A percentile compares a stretch with the other conserved stretches of the same genome.
phyloP scores from a whole-genome alignment of 148 eudicot genomes.

The Rhododendron kiyosumense region DNA sequence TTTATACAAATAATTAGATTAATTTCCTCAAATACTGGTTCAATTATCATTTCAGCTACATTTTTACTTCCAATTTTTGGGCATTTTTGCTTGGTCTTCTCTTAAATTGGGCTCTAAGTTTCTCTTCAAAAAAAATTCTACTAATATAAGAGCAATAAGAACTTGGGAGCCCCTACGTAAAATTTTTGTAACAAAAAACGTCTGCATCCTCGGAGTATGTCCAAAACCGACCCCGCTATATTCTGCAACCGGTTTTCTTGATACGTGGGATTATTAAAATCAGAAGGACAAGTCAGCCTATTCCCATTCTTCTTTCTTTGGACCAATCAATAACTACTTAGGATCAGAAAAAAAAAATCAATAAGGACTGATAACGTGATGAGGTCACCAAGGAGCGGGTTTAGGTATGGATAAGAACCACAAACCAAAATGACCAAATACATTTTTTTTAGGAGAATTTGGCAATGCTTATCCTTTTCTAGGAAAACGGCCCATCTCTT shows the following conservation, averaged over 20 bases:
- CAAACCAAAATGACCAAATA: not conserved
- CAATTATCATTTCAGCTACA: too few relatives aligned
- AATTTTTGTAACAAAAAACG: too few relatives aligned
- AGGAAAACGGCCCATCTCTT: not conserved
- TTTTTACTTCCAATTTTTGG: too few relatives aligned
- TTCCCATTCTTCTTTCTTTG: not conserved
- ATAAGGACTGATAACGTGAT: not conserved
- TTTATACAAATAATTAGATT: too few relatives aligned
- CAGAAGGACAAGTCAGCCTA: not conserved
- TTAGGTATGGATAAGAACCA: constrained; percentile 25
- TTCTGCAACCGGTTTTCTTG: not conserved
- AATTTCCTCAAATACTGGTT: too few relatives aligned
- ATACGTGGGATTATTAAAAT: not conserved
- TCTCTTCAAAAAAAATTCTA: too few relatives aligned
- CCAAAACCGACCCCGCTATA: not conserved
- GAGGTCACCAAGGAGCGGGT: not conserved
- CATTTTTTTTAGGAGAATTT: not conserved
- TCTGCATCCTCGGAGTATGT: not conserved
- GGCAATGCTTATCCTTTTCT: constrained; percentile 20
- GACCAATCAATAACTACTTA: constrained; percentile 1
- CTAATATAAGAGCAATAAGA: too few relatives aligned
- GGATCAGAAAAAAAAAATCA: too few relatives aligned
- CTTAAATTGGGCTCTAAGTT: too few relatives aligned
- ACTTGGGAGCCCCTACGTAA: too few relatives aligned
- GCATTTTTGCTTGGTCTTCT: too few relatives aligned